These are phyloP conservation scores for Trametes hirsuta DNA, from an alignment of 1,284 basidiomycete species.

Conservation along the genomic window DNA sequence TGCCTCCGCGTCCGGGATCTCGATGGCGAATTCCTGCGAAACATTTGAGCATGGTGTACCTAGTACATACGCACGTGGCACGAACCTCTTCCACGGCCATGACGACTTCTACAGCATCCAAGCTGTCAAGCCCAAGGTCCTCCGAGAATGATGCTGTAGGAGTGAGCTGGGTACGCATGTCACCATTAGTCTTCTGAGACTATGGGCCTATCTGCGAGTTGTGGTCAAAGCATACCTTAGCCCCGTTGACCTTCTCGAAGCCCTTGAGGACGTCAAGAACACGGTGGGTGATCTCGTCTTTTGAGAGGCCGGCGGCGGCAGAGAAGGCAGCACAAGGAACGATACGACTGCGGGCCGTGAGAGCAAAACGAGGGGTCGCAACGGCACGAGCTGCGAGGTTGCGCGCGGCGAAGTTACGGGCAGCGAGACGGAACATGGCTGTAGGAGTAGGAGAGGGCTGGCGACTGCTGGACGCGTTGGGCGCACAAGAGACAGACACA, in stretches of 20 bases:
- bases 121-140: conserved; percentile 94
- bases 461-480: conserved; percentile 18
- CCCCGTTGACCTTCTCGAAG: conserved; percentile 92
- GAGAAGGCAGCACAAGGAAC: conserved; percentile 69
- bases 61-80: not conserved
- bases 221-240: conserved; percentile 61
- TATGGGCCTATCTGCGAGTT: conserved; percentile 1
- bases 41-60: not conserved
- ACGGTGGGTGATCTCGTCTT: conserved; percentile 79
- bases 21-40: conserved; percentile 80
- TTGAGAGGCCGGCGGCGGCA: conserved; percentile 73
- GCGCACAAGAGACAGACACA: conserved; percentile 16
- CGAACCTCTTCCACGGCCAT: conserved; percentile 99
- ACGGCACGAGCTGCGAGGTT: conserved; percentile 29
- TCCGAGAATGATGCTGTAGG: conserved; percentile 77
- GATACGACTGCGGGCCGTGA: conserved; percentile 36
- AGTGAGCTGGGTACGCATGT: conserved; percentile 61
- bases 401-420: conserved; percentile 36
- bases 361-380: conserved; percentile 26
- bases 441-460: conserved; percentile 9
- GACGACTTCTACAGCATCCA: conserved; percentile 98
- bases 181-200: not conserved
- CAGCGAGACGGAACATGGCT: conserved; percentile 48
- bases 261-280: conserved; percentile 90
- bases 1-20: conserved; percentile 98